Percentiles rank a stretch among this genome's conserved stretches.
Evolutionary conservation across 257 asterid species (phyloP).

Genomic region (Solanum tacnaense): DNA sequence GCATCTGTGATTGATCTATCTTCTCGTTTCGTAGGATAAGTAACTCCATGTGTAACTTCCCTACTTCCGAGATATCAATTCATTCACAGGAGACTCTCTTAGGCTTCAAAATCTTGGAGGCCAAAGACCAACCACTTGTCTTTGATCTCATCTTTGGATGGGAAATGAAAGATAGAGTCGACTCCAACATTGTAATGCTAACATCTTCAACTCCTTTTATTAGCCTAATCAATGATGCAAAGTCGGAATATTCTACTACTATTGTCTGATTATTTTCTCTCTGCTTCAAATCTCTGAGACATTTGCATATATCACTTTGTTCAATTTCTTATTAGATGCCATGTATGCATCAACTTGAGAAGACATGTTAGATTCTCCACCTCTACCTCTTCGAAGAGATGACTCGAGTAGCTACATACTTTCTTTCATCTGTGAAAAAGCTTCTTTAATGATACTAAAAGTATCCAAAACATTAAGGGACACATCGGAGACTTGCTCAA

Average conservation of each 20-base stretch:
- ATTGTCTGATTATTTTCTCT: neutral
- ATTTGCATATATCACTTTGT: slow-evolving; percentile 6
- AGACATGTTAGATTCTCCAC: neutral
- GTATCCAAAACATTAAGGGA: slow-evolving; percentile 13
- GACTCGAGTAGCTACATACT: slow-evolving; percentile 10
- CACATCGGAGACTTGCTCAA: slow-evolving; percentile 5
- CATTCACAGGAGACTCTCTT: neutral
- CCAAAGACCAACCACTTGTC: slow-evolving; percentile 12
- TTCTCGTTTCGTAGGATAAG: neutral
- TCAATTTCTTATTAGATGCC: slow-evolving; percentile 18
- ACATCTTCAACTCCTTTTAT: slow-evolving; percentile 14
- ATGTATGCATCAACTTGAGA: slow-evolving; percentile 2
- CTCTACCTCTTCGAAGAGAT: slow-evolving; percentile 15
- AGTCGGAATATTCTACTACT: neutral
- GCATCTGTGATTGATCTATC: neutral
- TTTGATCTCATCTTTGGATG: slow-evolving; percentile 2
- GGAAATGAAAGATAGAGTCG: neutral
- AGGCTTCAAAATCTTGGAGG: slow-evolving; percentile 17
- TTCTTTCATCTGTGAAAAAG: slow-evolving; percentile 1
- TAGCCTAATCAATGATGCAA: neutral
- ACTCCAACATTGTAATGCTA: slow-evolving; percentile 1
- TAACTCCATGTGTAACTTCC: neutral
- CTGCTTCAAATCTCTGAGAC: slow-evolving; percentile 14
- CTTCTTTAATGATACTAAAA: slow-evolving; percentile 10
- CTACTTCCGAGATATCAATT: neutral